A percentile compares a stretch with the other conserved stretches of the same genome.
Conservation (phyloP, 805 yeast species). For the Peterozyma xylosa region DNA sequence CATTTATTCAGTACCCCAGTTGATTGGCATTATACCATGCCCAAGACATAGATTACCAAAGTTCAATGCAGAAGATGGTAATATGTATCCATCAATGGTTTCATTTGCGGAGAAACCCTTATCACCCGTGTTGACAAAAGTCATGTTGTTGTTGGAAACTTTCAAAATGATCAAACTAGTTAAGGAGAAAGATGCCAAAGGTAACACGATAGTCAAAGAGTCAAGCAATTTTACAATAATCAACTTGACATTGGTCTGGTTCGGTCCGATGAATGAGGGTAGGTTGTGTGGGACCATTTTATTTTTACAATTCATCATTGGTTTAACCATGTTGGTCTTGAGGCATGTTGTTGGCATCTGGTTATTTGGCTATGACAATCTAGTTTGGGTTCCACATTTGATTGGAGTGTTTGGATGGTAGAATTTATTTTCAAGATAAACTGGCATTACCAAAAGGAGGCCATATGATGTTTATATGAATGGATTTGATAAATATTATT, state of each 20-base stretch:
- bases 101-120: constrained; percentile 25
- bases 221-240: constrained; percentile 85
- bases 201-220: constrained; percentile 22
- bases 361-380: constrained; percentile 84
- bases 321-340: constrained; percentile 54
- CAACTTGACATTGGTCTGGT: constrained; percentile 73
- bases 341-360: constrained; percentile 84
- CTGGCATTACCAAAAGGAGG: no score
- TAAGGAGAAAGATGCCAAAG: constrained; percentile 18
- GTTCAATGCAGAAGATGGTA: constrained; percentile 59
- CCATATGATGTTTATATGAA: no score
- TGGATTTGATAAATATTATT: no score
- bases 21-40: constrained; percentile 81
- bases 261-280: constrained; percentile 89
- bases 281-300: constrained; percentile 55
- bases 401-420: not conserved
- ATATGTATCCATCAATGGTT: constrained; percentile 67
- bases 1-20: constrained; percentile 85
- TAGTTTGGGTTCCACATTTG: constrained; percentile 17
- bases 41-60: constrained; percentile 93
- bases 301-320: constrained; percentile 55
- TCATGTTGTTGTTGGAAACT: constrained; percentile 39
- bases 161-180: constrained; percentile 41
- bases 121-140: constrained; percentile 21
- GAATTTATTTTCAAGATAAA: no score